These are phyloP conservation scores for Cyclostephanos invisitatus DNA, from an alignment of 108 stramenopile species.

Conservation along the genomic window DNA sequence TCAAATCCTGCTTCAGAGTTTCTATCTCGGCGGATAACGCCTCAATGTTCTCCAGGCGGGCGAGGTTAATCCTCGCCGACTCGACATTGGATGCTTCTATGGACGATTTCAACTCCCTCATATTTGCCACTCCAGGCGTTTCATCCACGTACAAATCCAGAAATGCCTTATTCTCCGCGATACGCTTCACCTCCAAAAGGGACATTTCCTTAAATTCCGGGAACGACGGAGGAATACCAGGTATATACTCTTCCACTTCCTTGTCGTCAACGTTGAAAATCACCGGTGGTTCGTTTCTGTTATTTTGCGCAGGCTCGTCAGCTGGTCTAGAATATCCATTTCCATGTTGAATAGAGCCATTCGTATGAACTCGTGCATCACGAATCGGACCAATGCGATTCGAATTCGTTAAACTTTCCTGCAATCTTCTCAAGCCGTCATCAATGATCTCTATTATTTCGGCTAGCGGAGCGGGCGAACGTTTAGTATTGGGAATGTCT, in stretches of 20 bases:
- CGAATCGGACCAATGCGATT: background rate
- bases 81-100: constrained; percentile 54
- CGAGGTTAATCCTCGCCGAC: constrained; percentile 53
- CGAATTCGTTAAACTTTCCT: constrained; percentile 34
- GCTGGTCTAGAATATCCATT: constrained; percentile 6
- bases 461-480: background rate
- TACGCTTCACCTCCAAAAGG: constrained; percentile 51
- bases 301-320: background rate
- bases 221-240: constrained; percentile 61
- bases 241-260: constrained; percentile 46
- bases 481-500: background rate
- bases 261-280: constrained; percentile 19
- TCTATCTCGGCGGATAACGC: constrained; percentile 37
- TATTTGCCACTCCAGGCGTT: constrained; percentile 42
- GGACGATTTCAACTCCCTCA: constrained; percentile 41
- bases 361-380: constrained; percentile 7
- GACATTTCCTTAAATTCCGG: constrained; percentile 54
- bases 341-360: background rate
- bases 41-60: constrained; percentile 47
- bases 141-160: constrained; percentile 50
- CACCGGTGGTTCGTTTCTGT: background rate
- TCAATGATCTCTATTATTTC: constrained; percentile 65
- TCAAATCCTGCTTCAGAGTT: constrained; percentile 46
- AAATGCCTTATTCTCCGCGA: constrained; percentile 56
- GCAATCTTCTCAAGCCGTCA: constrained; percentile 51